Evolutionary conservation across 768 basidiomycete species (phyloP), one percentile per base, ranked within the genome.

Genomic region (Calvatia gigantea): DNA sequence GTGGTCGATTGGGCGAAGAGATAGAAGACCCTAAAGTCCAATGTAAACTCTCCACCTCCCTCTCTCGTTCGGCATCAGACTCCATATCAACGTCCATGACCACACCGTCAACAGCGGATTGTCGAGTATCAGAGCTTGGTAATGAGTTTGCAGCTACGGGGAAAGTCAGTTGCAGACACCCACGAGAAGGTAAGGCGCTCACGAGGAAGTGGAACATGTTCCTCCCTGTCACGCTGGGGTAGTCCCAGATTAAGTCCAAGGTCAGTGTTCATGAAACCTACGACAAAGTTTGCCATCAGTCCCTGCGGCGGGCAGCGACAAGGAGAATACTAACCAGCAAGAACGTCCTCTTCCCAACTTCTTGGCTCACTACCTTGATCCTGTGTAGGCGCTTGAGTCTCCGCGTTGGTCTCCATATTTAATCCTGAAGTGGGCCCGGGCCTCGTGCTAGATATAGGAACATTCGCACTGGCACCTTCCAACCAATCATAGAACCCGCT

Each of bases 401-500:
- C 17, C 31, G 12, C 17, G 21, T 17, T 17, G 19, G 9, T n/a
- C 29, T 45, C 27, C n/a, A 32, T 19, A 19, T 21, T 19, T 9
- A 27, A 41, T 6, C 25, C 25, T 2, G 39, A 2, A 5, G 21
- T 17, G 17, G 45, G 21, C 29, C 17, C 28, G 7, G 29, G 15
- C 12, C 29, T 41, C 11, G 23, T 14, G 11, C 29, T 53, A 43
- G 38, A 17, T 23, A 11, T 11, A 49, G 46, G 28, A 39, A 17
- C 45, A 43, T 48, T 48, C 17, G 29, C 28, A 43, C 39, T 35
- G 9, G 54, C 46, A 31, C 47, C 29, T 14, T 42, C 54, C 35
- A 56, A 27, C 54, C 54, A 56, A 25, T 48, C 54, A 32, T 56
- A 56, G 33, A 56, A 49, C 54, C 47, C 54, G 27, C 46, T 49